Conservation (phyloP, 1,139 yeast genomes). For the Suhomyces guaymorum region DNA sequence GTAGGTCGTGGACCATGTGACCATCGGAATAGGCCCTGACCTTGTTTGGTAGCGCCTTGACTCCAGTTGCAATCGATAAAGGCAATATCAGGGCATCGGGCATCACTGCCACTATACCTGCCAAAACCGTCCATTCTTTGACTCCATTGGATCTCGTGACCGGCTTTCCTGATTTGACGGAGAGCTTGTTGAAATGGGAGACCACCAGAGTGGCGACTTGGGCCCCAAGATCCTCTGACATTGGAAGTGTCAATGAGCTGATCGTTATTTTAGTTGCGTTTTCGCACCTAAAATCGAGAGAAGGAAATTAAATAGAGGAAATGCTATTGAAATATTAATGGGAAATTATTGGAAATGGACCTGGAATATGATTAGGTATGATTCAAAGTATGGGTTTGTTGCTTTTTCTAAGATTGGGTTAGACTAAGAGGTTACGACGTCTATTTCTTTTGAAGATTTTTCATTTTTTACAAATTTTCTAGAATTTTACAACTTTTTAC, state of each 20-base stretch:
- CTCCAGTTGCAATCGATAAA: constrained; percentile 74
- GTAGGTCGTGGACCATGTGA: constrained; percentile 74
- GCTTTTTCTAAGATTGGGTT: no score
- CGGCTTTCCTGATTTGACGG: constrained; percentile 55
- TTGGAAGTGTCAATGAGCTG: background rate
- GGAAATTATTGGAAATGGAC: no score
- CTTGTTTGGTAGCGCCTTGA: constrained; percentile 68
- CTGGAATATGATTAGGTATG: no score
- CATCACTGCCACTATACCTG: constrained; percentile 62
- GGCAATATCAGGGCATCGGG: constrained; percentile 26
- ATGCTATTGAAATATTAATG: background rate
- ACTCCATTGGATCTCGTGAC: constrained; percentile 57
- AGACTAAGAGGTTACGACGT: no score
- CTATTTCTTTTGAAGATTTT: no score
- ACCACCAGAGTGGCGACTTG: constrained; percentile 18
- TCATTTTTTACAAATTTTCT: no score
- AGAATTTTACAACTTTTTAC: no score
- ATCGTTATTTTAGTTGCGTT: no score
- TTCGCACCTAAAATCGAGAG: no score
- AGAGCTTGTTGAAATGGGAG: constrained; percentile 20
- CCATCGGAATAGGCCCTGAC: constrained; percentile 51
- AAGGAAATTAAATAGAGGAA: background rate
- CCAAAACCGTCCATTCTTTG: constrained; percentile 81
- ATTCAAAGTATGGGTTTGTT: no score
- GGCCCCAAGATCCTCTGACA: constrained; percentile 9